Conservation (phyloP, 768 basidiomycete genomes). For the Neoboletus brunneissimus region DNA sequence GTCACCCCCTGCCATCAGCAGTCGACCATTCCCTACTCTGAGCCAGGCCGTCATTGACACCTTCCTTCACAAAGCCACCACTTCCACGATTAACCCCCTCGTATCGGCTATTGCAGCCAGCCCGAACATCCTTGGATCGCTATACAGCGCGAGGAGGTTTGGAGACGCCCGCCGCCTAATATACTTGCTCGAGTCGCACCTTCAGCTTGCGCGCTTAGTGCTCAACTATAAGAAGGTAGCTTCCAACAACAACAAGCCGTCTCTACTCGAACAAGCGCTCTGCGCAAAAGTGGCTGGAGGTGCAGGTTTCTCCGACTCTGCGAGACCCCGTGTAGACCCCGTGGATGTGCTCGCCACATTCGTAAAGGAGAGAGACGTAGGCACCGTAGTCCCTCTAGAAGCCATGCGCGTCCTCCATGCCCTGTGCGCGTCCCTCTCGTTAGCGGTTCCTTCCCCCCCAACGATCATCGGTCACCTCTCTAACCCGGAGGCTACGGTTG, state of each 20-base stretch:
- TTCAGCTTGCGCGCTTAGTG: constrained; percentile 59
- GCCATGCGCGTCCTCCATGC: constrained; percentile 66
- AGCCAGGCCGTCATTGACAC: constrained; percentile 66
- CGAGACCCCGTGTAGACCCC: constrained; percentile 56
- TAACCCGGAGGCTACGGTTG: constrained; percentile 69
- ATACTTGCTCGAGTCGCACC: constrained; percentile 63
- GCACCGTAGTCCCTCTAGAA: constrained; percentile 57
- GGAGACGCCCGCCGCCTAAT: constrained; percentile 70
- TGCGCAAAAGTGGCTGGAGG: constrained; percentile 59
- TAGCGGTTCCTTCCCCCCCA: constrained; percentile 57
- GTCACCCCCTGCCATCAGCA: constrained; percentile 50
- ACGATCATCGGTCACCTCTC: constrained; percentile 78
- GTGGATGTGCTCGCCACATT: constrained; percentile 73
- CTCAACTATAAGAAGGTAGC: constrained; percentile 62
- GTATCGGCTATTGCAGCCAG: constrained; percentile 67
- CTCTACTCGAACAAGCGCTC: constrained; percentile 72
- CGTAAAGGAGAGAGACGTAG: constrained; percentile 63
- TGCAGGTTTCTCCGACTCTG: constrained; percentile 42
- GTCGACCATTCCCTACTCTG: constrained; percentile 57
- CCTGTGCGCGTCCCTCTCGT: constrained; percentile 62
- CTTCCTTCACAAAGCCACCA: constrained; percentile 71
- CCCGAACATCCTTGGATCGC: constrained; percentile 51
- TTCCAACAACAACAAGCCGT: constrained; percentile 43
- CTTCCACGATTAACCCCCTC: constrained; percentile 78
- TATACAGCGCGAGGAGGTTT: constrained; percentile 62